Base-by-base conservation (phyloP, 108 stramenopile genomes). In the Fistulifera solaris region DNA sequence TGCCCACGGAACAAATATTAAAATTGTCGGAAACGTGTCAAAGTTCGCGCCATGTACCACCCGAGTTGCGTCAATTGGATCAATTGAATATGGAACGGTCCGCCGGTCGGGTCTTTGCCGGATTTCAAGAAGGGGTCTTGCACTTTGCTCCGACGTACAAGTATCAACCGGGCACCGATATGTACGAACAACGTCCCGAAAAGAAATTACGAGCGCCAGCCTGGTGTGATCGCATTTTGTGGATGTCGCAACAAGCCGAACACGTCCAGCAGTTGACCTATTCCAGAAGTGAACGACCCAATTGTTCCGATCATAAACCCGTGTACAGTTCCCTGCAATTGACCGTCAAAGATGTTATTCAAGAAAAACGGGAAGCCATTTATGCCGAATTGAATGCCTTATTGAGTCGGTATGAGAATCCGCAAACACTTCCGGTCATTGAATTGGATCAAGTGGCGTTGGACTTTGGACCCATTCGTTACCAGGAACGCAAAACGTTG, bases 161-260 rank as follows among this genome's bases (percentile, higher is more conserved):
- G 75, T 97, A 95, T 70, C 93, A 96, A 61, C 94, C 97, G 1
- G 97, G 97, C 14, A 97, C 96, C 16, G 81, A 94, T 57, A 40
- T 61, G 14, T 98, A 93, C 54, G 99, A 99, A 47, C 75, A 87
- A 31, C 76, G 99, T 4, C 95, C 96, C 0, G 97, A 99, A 27
- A 98, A 98, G 71, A 99, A 98, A 52, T 50, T 94, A 22, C 84
- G 99, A n/a, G 97, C 97, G 5, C 99, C 99, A 7, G 99, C 99
- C 13, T 99, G 96, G 96, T 99, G 99, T 60, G 99, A 99, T 66
- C 95, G 99, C 26, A 78, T 99, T 44, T 70, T 99, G 25, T 99
- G 97, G 96, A 59, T 81, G 49, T 78, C 80, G 22, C 87, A 94
- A 55, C 89, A 95, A 22, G 76, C 77, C 7, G 68, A 57, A 14